phyloP scores from a whole-genome alignment of 2,329 filamentous ascomycete species.

The Sordariomycetes sp. region DNA sequence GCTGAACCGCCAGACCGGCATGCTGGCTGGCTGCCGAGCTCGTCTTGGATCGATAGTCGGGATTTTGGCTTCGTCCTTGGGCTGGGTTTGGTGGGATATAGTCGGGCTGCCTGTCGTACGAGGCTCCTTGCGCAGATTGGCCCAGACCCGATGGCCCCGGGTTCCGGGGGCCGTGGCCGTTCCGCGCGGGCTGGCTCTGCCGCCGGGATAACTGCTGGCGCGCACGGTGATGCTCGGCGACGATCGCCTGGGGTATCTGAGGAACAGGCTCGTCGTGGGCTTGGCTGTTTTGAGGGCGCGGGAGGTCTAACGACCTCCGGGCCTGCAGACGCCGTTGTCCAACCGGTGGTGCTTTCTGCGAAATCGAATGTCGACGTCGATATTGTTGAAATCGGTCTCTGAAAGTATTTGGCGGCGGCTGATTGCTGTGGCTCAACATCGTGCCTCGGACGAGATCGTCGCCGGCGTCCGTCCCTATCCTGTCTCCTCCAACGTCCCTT shows the following conservation, averaged over 20 bases:
- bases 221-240: not conserved
- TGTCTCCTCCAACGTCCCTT: not conserved
- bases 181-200: not conserved
- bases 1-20: not conserved
- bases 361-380: not conserved
- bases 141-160: not conserved
- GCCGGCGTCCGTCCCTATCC: not conserved
- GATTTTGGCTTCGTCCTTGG: not conserved
- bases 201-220: not conserved
- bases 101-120: not conserved
- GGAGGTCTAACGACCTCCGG: not conserved
- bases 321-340: not conserved
- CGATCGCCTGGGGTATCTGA: not conserved
- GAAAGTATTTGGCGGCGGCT: not conserved
- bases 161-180: not conserved
- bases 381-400: constrained; percentile 1
- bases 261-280: not conserved
- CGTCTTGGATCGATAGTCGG: not conserved
- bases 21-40: not conserved
- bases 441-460: not conserved
- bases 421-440: constrained; percentile 4
- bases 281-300: not conserved
- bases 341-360: not conserved
- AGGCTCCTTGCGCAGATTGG: not conserved
- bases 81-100: not conserved